Evolutionary conservation across 2,329 filamentous ascomycete genomes (phyloP).

Genomic region (Cryphonectria carpinicola): DNA sequence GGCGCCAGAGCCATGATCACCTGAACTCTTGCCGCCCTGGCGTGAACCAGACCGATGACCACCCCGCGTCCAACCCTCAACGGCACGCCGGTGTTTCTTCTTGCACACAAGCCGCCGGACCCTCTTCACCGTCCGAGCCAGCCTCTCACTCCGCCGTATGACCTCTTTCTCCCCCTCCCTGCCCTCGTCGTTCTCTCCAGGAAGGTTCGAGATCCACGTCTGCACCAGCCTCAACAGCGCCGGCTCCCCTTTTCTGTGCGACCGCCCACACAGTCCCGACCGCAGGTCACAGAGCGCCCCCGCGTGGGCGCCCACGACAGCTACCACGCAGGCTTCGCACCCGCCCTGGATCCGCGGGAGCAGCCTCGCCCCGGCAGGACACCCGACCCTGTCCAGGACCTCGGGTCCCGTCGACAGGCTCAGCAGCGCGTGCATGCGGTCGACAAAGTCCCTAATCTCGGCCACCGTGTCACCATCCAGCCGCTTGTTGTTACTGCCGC

Average conservation of each 20-base stretch:
- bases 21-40: not conserved
- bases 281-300: conserved; percentile 50
- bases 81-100: not conserved
- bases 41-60: not conserved
- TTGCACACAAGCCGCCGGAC: conserved; percentile 12
- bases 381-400: conserved; percentile 29
- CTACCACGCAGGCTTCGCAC: conserved; percentile 59
- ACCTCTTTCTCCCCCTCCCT: conserved; percentile 11
- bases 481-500: not conserved
- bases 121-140: conserved; percentile 20
- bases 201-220: conserved; percentile 47
- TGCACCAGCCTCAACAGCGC: conserved; percentile 46
- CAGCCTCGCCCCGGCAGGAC: conserved; percentile 24
- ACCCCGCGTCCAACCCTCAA: not conserved
- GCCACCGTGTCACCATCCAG: not conserved
- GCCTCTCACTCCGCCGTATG: conserved; percentile 12
- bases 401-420: conserved; percentile 22
- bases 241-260: conserved; percentile 35
- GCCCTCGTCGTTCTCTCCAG: not conserved
- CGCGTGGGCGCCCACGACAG: conserved; percentile 49
- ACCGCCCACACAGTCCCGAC: conserved; percentile 47
- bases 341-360: conserved; percentile 38
- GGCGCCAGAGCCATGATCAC: not conserved
- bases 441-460: conserved; percentile 35
- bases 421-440: conserved; percentile 31